Evolutionary conservation across 495 filamentous ascomycete genomes (phyloP).

Genomic region (Trichocladium uniseriatum): DNA sequence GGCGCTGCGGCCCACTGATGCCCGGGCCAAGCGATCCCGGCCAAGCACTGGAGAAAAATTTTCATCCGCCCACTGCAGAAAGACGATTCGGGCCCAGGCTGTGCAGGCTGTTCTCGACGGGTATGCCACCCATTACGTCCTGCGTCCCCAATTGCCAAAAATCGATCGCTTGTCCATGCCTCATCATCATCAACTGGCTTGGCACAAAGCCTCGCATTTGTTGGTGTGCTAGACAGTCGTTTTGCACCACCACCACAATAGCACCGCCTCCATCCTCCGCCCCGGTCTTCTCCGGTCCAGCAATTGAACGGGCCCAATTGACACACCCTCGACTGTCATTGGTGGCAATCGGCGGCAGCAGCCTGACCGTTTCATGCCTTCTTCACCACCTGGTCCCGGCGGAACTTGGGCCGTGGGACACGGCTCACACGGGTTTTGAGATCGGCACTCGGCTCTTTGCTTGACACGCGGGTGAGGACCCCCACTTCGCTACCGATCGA

Average conservation of each 20-base stretch:
- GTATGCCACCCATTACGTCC: slow-evolving; percentile 11
- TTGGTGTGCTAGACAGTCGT: neutral
- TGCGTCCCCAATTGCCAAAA: neutral
- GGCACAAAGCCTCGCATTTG: neutral
- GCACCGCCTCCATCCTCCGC: neutral
- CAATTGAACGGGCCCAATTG: too few relatives aligned
- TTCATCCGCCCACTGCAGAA: slow-evolving; percentile 11
- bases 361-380: slow-evolving; percentile 8
- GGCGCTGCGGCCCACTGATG: neutral
- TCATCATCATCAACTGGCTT: slow-evolving; percentile 9
- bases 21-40: neutral
- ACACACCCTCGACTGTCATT: neutral
- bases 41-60: slow-evolving; percentile 11
- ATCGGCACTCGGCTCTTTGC: slow-evolving; percentile 15
- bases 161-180: slow-evolving; percentile 4
- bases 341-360: slow-evolving; percentile 12
- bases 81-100: slow-evolving; percentile 7
- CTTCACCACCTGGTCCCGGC: slow-evolving; percentile 8
- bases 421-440: slow-evolving; percentile 2
- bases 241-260: slow-evolving; percentile 10
- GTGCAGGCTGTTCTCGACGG: too few relatives aligned
- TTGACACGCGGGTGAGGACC: too few relatives aligned
- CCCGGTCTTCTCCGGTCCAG: neutral
- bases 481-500: neutral
- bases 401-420: slow-evolving; percentile 2